These are phyloP conservation scores for Aspergillus felis DNA, from an alignment of 2,329 filamentous ascomycete genomes.

Conservation along the genomic window DNA sequence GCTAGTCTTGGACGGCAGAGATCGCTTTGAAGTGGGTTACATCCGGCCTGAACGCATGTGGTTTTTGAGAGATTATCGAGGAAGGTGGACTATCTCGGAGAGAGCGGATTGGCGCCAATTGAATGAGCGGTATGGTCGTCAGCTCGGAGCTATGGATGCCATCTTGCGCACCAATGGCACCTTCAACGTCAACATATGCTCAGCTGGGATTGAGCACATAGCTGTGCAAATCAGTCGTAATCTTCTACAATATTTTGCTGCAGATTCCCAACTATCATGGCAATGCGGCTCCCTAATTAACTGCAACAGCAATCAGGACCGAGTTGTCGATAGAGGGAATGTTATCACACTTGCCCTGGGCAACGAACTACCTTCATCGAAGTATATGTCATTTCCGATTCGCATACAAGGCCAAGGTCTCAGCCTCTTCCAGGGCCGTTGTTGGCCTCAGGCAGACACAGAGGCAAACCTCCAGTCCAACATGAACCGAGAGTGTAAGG, in stretches of 20 bases:
- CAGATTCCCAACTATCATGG: constrained; percentile 45
- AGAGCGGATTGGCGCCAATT: constrained; percentile 23
- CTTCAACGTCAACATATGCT: constrained; percentile 39
- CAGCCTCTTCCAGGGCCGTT: constrained; percentile 5
- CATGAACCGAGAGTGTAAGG: constrained; percentile 9
- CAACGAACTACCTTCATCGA: constrained; percentile 13
- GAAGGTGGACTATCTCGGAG: constrained; percentile 19
- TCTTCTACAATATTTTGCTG: constrained; percentile 55
- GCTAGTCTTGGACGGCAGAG: constrained; percentile 17
- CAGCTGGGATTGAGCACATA: constrained; percentile 28
- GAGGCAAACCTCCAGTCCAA: constrained; percentile 5
- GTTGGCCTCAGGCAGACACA: neutral
- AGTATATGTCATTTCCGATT: constrained; percentile 24
- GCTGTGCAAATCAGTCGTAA: constrained; percentile 56
- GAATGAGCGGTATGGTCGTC: constrained; percentile 41
- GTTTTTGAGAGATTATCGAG: constrained; percentile 20
- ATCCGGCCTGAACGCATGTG: constrained; percentile 12
- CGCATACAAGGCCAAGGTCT: constrained; percentile 12
- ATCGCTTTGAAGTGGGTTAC: constrained; percentile 12
- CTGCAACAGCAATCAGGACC: neutral
- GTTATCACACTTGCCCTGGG: constrained; percentile 37
- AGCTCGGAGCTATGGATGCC: constrained; percentile 52
- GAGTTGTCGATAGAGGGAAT: constrained; percentile 36
- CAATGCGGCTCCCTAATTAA: constrained; percentile 12
- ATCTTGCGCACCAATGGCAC: constrained; percentile 47